Base-by-base conservation (phyloP, 495 filamentous ascomycete genomes). In the Xylaria nigripes region DNA sequence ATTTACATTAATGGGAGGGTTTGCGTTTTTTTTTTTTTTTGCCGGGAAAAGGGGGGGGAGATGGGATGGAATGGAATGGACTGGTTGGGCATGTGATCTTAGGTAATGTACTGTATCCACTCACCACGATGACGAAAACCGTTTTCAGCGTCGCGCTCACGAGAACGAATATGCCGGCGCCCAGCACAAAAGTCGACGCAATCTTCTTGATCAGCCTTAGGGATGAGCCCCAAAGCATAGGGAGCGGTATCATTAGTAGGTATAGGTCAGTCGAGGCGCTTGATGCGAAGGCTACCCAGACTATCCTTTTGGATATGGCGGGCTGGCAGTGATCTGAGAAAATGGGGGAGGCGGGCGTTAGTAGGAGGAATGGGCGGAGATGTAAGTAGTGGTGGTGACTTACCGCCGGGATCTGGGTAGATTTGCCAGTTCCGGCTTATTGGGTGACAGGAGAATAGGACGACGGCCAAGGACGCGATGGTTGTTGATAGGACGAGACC, bases 401-500 rank as follows among this genome's bases (percentile, higher is more conserved):
- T 50, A 76, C 76, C 76, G 21, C 76, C 77, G 6, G 78, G 78
- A 29, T 80, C 59, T 6, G 78, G 78, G 50, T 74, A 72, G 19
- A 81, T 80, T 56, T 81, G 78, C 78, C 78, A 81, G 56, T 79
- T 70, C 47, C 70, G 74, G 15, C 72, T 44, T 2, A 81, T 63
- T 6, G 77, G 77, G 22, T 60, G 61, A 57, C 82, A 85, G 3
- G 75, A 72, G 1, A 81, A 67, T 1, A 83, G 68, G 48, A 83
- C 77, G 2, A 76, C 75, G 13, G 72, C 67, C 6, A 81, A 53
- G 0, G 79, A 76, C 0, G 73, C 72, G 27, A 84, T 48, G 60
- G 76, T 83, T 3, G 76, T 79, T 1, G 45, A 45, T 0, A 62
- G 67, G 47, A 85, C 73, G 34, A 83, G 55, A 24, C 59, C 69